Evolutionary conservation across 1,284 basidiomycete genomes (phyloP).

Genomic region (Malassezia equina): DNA sequence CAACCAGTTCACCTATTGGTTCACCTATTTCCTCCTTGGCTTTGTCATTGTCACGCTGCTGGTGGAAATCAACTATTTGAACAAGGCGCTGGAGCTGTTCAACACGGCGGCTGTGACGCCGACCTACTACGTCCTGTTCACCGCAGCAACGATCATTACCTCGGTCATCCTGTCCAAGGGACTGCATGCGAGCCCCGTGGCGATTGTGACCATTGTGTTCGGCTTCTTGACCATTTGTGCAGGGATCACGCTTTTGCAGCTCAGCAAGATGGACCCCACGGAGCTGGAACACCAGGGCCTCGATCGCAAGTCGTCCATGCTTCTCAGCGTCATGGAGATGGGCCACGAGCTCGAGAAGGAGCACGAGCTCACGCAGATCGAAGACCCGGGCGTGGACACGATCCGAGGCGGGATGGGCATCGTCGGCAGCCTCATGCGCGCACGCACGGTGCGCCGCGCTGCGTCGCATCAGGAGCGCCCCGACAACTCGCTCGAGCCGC

Average conservation of each 20-base stretch:
- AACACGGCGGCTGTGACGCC: conserved; percentile 72
- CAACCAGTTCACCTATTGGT: conserved; percentile 63
- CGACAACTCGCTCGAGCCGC: conserved; percentile 15
- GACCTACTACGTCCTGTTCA: conserved; percentile 74
- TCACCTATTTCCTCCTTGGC: conserved; percentile 56
- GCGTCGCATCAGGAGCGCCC: conserved; percentile 24
- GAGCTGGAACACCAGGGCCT: conserved; percentile 37
- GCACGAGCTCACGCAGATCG: conserved; percentile 22
- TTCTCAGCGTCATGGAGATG: conserved; percentile 37
- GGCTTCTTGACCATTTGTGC: conserved; percentile 74
- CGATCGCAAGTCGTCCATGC: conserved; percentile 38
- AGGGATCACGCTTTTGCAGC: conserved; percentile 86
- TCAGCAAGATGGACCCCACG: conserved; percentile 62
- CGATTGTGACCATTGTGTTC: conserved; percentile 66
- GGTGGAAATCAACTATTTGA: conserved; percentile 88
- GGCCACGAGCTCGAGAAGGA: conserved; percentile 22
- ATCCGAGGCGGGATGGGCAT: conserved; percentile 45
- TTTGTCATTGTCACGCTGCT: conserved; percentile 76
- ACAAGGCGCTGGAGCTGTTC: conserved; percentile 89
- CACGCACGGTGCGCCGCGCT: conserved; percentile 32
- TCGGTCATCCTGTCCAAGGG: conserved; percentile 73
- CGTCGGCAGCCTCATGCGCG: conserved; percentile 43
- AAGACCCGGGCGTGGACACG: conserved; percentile 46
- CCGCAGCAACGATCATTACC: conserved; percentile 60
- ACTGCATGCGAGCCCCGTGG: conserved; percentile 59